phyloP scores from a whole-genome alignment of 805 yeast species.

The Teunomyces aglyptinius region DNA sequence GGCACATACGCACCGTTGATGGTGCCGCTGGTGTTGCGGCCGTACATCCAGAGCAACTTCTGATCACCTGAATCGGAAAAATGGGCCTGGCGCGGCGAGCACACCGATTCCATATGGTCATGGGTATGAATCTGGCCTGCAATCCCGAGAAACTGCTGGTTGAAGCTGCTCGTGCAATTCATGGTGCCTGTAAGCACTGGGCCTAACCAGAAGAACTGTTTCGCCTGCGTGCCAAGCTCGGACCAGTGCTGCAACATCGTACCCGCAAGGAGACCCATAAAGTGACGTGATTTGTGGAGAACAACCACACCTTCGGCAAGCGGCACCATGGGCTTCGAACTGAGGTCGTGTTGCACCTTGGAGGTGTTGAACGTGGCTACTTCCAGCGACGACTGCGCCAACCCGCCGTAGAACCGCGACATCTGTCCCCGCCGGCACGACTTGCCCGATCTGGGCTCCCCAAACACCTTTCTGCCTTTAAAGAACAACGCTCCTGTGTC shows the following conservation, averaged over 20 bases:
- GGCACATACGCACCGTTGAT: constrained; percentile 12
- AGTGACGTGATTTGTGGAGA: constrained; percentile 7
- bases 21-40: background rate
- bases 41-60: constrained; percentile 10
- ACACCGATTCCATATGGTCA: constrained; percentile 6
- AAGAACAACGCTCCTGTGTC: constrained; percentile 21
- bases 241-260: constrained; percentile 9
- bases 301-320: constrained; percentile 7
- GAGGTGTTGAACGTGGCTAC: background rate
- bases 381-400: constrained; percentile 1
- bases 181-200: constrained; percentile 6
- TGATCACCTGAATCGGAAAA: constrained; percentile 10
- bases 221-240: constrained; percentile 1
- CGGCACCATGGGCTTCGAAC: background rate
- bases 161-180: constrained; percentile 4
- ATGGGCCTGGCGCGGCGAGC: constrained; percentile 9
- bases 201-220: constrained; percentile 13
- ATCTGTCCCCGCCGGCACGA: background rate
- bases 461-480: constrained; percentile 17
- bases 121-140: constrained; percentile 7
- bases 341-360: background rate
- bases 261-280: constrained; percentile 8
- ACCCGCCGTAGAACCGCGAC: background rate
- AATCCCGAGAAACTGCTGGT: constrained; percentile 9
- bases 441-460: constrained; percentile 1